Percentiles rank a stretch among this genome's conserved stretches.
Conservation (phyloP, 139 green algal species). For the Chlamydomonas schloesseri region DNA sequence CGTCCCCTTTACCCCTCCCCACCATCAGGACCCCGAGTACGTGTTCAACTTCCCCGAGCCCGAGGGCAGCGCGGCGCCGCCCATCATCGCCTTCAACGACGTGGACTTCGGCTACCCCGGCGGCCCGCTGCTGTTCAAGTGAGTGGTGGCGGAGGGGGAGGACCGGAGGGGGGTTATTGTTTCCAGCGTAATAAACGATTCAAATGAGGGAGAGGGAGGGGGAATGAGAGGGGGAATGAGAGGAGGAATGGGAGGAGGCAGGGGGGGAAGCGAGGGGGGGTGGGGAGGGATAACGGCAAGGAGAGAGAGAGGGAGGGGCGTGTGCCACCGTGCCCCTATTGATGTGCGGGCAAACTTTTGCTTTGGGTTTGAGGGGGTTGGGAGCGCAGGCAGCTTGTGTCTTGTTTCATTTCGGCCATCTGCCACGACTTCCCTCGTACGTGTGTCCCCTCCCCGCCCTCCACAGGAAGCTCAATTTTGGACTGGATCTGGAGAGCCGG, state of each 20-base stretch:
- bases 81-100: slow-evolving; percentile 85
- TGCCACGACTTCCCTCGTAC: no score
- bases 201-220: not conserved
- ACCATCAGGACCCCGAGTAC: slow-evolving; percentile 66
- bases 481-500: slow-evolving; percentile 85
- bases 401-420: no score
- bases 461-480: slow-evolving; percentile 85
- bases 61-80: slow-evolving; percentile 62
- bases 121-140: slow-evolving; percentile 53
- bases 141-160: not conserved
- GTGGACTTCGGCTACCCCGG: slow-evolving; percentile 82
- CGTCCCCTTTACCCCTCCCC: not conserved
- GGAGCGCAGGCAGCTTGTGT: no score
- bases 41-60: slow-evolving; percentile 69
- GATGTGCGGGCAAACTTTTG: no score
- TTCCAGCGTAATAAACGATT: no score
- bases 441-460: no score
- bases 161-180: not conserved
- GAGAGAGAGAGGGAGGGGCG: no score
- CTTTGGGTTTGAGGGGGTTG: no score
- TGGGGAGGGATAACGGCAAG: no score
- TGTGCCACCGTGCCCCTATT: no score
- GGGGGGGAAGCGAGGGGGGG: no score
- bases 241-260: no score
- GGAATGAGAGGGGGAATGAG: not conserved